A percentile compares a stretch with the other conserved stretches of the same genome.
These are phyloP conservation scores for Brettanomyces sp. DNA, from an alignment of 805 yeast genomes.

Conservation along the genomic window DNA sequence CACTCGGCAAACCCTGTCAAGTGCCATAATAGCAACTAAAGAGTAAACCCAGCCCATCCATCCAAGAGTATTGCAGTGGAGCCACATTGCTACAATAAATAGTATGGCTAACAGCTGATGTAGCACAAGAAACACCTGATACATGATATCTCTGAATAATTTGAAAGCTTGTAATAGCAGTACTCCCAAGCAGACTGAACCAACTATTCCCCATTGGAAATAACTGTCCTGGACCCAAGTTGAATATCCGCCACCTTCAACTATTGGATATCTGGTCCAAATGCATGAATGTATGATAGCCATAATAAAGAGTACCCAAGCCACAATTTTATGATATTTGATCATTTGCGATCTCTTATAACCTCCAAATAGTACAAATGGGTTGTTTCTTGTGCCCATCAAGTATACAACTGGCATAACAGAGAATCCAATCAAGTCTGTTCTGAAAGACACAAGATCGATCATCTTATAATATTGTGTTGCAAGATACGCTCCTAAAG, in stretches of 20 bases:
- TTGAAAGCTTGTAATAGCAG: slow-evolving; percentile 14
- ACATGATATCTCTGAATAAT: slow-evolving; percentile 24
- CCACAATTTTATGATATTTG: slow-evolving; percentile 58
- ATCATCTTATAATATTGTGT: slow-evolving; percentile 21
- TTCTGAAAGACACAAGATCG: slow-evolving; percentile 42
- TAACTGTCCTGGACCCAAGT: slow-evolving; percentile 37
- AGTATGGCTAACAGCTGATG: slow-evolving; percentile 31
- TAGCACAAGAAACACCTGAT: slow-evolving; percentile 32
- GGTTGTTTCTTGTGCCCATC: slow-evolving; percentile 68
- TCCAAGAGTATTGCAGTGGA: slow-evolving; percentile 30
- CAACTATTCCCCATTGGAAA: slow-evolving; percentile 29
- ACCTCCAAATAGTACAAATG: slow-evolving; percentile 53
- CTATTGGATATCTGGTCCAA: slow-evolving; percentile 34
- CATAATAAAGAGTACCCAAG: slow-evolving; percentile 40
- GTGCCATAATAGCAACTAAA: slow-evolving; percentile 29
- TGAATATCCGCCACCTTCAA: slow-evolving; percentile 31
- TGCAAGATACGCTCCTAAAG: slow-evolving; percentile 29
- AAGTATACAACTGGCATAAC: slow-evolving; percentile 49
- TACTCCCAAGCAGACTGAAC: slow-evolving; percentile 8
- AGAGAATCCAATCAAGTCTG: slow-evolving; percentile 40
- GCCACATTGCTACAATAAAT: slow-evolving; percentile 31
- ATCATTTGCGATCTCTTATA: slow-evolving; percentile 54
- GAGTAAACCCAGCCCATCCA: slow-evolving; percentile 35
- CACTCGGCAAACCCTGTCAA: slow-evolving; percentile 31
- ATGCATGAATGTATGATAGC: slow-evolving; percentile 48